Evolutionary conservation across 345 rosid genomes (phyloP).

Genomic region (Isatis tinctoria): DNA sequence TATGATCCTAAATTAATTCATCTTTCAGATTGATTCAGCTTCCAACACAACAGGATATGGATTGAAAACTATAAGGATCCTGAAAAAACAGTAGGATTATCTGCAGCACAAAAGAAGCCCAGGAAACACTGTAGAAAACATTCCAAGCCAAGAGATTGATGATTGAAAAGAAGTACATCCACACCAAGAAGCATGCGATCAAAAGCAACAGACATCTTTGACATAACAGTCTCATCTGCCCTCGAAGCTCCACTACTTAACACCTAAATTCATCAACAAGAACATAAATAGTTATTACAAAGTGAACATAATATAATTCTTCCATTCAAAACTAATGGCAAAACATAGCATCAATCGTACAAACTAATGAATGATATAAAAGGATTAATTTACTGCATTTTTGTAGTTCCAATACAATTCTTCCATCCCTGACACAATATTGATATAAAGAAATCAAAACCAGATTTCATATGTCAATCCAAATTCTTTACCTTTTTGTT

Average conservation of each 20-base stretch:
- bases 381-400: constrained; percentile 69
- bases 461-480: no score
- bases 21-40: no score
- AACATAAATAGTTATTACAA: background rate
- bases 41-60: background rate
- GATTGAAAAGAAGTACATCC: constrained; percentile 50
- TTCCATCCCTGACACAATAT: constrained; percentile 85
- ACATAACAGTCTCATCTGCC: constrained; percentile 59
- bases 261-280: constrained; percentile 49
- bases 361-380: constrained; percentile 5
- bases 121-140: background rate
- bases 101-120: background rate
- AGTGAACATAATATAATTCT: no score
- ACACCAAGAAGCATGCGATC: constrained; percentile 77
- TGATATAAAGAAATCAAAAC: no score
- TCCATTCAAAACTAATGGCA: no score
- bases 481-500: no score
- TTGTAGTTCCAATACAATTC: constrained; percentile 75
- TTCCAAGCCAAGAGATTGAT: background rate
- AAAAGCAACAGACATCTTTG: constrained; percentile 76
- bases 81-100: constrained; percentile 37
- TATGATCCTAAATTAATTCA: no score
- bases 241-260: constrained; percentile 55
- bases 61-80: constrained; percentile 71
- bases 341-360: background rate